These are phyloP conservation scores for Cicer yamashitae DNA, from an alignment of 306 rosid species.

Conservation along the genomic window DNA sequence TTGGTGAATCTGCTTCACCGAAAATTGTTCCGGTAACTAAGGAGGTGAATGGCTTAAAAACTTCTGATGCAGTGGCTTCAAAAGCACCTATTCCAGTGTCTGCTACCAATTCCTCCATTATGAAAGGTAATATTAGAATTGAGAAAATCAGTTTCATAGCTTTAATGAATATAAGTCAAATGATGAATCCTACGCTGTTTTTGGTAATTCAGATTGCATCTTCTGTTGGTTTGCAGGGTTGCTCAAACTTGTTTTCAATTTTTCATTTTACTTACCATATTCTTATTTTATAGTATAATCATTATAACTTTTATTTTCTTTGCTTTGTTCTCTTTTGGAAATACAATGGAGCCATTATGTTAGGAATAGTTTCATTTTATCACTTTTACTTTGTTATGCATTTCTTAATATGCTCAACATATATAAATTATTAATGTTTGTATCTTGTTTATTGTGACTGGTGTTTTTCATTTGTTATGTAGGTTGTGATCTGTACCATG, in stretches of 20 bases:
- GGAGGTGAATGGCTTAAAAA: constrained; percentile 29
- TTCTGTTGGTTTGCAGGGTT: neutral
- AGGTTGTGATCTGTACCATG: constrained; percentile 91
- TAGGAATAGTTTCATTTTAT: constrained; percentile 21
- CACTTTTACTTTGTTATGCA: constrained; percentile 18
- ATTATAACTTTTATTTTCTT: constrained; percentile 6
- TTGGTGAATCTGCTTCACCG: constrained; percentile 33
- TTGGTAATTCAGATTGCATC: constrained; percentile 57
- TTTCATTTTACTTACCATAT: neutral
- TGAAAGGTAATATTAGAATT: constrained; percentile 44
- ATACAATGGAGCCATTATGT: neutral
- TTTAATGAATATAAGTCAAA: constrained; percentile 45
- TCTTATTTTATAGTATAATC: neutral
- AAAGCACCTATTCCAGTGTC: constrained; percentile 16
- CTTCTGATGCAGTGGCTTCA: constrained; percentile 19
- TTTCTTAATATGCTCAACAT: constrained; percentile 7
- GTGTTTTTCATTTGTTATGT: constrained; percentile 35
- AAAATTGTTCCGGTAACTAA: constrained; percentile 32
- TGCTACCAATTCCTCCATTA: constrained; percentile 24
- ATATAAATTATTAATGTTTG: constrained; percentile 6
- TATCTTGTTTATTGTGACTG: constrained; percentile 20
- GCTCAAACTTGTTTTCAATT: neutral
- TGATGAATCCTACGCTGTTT: constrained; percentile 37
- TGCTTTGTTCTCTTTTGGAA: constrained; percentile 29
- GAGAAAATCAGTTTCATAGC: constrained; percentile 30